A percentile compares a stretch with the other conserved stretches of the same genome.
These are phyloP conservation scores for Paramecium sonneborni DNA, from an alignment of 73 alveolate genomes.

Conservation along the genomic window DNA sequence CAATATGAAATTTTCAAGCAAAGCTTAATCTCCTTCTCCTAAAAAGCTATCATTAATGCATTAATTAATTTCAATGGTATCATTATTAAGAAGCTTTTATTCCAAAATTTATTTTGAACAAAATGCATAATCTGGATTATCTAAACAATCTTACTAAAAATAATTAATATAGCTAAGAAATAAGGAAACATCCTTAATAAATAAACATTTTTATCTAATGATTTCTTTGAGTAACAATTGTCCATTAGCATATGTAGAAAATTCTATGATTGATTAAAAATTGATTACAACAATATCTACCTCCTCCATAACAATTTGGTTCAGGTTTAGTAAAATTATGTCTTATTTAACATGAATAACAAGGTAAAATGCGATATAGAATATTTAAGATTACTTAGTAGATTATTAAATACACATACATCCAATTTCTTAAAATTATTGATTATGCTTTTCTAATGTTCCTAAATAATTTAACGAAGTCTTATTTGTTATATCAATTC, in stretches of 20 bases:
- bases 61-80: background rate
- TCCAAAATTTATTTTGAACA: background rate
- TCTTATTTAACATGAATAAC: background rate
- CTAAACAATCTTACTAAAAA: background rate
- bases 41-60: background rate
- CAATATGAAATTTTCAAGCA: background rate
- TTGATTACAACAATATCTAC: slow-evolving; percentile 30
- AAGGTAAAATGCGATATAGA: background rate
- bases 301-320: slow-evolving; percentile 26
- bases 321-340: background rate
- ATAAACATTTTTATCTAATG: background rate
- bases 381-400: background rate
- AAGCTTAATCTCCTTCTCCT: background rate
- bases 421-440: background rate
- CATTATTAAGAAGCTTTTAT: background rate
- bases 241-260: background rate
- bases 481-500: background rate
- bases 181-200: background rate
- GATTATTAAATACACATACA: background rate
- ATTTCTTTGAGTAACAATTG: background rate
- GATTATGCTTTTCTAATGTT: background rate
- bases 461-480: background rate
- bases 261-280: background rate
- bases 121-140: background rate
- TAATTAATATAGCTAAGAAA: background rate